Evolutionary conservation across 257 asterid species (phyloP).

Genomic region (Mitragyna speciosa): DNA sequence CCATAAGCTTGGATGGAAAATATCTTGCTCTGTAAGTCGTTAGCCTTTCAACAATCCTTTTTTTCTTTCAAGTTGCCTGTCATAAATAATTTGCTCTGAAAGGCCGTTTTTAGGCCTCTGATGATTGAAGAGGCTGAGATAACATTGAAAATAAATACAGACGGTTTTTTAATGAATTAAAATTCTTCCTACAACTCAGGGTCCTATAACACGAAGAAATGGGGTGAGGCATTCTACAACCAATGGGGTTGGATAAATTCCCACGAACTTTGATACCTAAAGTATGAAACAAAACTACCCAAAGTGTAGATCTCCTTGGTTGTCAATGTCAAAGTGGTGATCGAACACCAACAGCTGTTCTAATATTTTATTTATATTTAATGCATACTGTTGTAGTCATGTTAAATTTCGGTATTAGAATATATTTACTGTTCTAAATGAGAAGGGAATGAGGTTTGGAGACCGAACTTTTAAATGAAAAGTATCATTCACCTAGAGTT

Average conservation of each 20-base stretch:
- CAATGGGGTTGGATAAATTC: neutral
- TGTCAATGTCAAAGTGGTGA: too few relatives aligned
- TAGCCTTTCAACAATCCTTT: neutral
- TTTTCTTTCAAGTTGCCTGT: neutral
- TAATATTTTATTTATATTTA: neutral
- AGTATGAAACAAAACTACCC: neutral
- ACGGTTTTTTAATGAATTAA: neutral
- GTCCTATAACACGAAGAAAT: neutral
- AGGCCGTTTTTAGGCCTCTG: neutral
- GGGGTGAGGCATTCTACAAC: neutral
- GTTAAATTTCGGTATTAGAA: neutral
- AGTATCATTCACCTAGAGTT: neutral
- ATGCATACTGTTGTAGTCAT: neutral
- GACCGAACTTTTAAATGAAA: neutral
- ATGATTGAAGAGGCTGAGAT: too few relatives aligned
- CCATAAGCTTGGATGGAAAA: slow-evolving; percentile 89
- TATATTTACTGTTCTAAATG: neutral
- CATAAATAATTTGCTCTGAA: neutral
- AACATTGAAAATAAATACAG: neutral
- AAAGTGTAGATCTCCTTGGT: too few relatives aligned
- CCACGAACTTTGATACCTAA: neutral
- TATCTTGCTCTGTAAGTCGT: slow-evolving; percentile 88
- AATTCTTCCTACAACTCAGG: neutral
- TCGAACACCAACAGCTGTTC: neutral
- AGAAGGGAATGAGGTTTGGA: neutral